Percentiles rank a stretch among this genome's conserved stretches.
These are phyloP conservation scores for Neofusicoccum parvum DNA, from an alignment of 2,329 filamentous ascomycete genomes.

Conservation along the genomic window DNA sequence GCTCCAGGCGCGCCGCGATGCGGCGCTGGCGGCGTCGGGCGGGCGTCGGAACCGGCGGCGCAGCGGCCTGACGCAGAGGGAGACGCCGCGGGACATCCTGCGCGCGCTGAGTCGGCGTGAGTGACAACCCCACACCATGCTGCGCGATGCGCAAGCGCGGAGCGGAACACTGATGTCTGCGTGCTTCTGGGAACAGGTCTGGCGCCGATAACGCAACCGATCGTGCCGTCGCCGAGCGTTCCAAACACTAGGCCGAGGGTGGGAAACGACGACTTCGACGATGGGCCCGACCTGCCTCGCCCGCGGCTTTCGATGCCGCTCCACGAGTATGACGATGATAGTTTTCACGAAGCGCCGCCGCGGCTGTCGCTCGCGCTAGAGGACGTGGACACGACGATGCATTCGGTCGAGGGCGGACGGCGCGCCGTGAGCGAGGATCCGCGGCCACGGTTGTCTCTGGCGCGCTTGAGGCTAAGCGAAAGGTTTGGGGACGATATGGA, in stretches of 20 bases:
- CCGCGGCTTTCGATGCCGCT: constrained; percentile 47
- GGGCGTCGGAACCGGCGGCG: constrained; percentile 48
- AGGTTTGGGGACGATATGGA: constrained; percentile 54
- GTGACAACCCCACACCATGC: background rate
- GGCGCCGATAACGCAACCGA: constrained; percentile 50
- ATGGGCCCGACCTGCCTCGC: constrained; percentile 47
- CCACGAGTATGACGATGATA: constrained; percentile 47
- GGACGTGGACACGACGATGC: constrained; percentile 47
- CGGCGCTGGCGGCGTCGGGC: constrained; percentile 49
- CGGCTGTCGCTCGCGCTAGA: constrained; percentile 38
- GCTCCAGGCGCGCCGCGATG: constrained; percentile 53
- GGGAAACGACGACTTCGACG: constrained; percentile 49
- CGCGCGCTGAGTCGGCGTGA: constrained; percentile 55
- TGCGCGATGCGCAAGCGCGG: constrained; percentile 15
- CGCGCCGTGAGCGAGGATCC: constrained; percentile 42
- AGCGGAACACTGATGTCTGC: too few species aligned
- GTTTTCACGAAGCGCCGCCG: constrained; percentile 42
- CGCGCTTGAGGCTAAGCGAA: constrained; percentile 50
- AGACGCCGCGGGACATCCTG: constrained; percentile 59
- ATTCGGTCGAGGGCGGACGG: constrained; percentile 51
- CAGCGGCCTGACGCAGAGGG: constrained; percentile 53
- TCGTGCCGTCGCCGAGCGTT: constrained; percentile 50
- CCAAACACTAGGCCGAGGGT: constrained; percentile 35
- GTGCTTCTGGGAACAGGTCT: constrained; percentile 44
- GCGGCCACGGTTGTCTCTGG: constrained; percentile 47